Conservation (phyloP, 352 stramenopile species). For the Globisporangium recalcitrans region DNA sequence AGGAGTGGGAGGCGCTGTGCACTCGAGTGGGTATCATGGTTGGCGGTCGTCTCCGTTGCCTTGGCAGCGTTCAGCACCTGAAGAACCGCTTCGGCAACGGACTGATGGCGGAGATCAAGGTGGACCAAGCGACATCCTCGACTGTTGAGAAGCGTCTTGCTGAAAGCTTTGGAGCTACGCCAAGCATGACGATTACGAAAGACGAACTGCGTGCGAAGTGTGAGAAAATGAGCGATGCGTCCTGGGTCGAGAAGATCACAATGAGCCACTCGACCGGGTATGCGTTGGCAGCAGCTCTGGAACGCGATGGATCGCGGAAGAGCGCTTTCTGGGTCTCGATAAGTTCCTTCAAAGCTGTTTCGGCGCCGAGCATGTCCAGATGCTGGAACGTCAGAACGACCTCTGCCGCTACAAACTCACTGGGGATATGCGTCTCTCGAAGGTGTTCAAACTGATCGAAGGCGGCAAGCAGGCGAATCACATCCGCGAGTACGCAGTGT, state of each 20-base stretch:
- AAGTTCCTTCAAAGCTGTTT: conserved; percentile 42
- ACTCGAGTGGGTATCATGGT: conserved; percentile 94
- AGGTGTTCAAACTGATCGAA: conserved; percentile 15
- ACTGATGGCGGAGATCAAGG: conserved; percentile 86
- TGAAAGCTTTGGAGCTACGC: conserved; percentile 21
- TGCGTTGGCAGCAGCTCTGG: conserved; percentile 45
- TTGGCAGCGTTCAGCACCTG: conserved; percentile 91
- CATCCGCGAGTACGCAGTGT: conserved; percentile 76
- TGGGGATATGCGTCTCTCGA: conserved; percentile 26
- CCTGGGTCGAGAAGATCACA: conserved; percentile 42
- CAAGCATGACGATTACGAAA: conserved; percentile 25
- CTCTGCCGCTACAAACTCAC: conserved; percentile 74
- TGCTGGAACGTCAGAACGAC: conserved; percentile 73
- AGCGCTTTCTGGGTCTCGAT: conserved; percentile 40
- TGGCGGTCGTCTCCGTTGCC: conserved; percentile 55
- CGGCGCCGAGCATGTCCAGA: conserved; percentile 29
- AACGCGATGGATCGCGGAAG: conserved; percentile 50
- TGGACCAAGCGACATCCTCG: conserved; percentile 27
- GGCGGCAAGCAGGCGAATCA: not conserved
- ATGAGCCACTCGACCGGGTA: conserved; percentile 59
- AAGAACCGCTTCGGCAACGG: conserved; percentile 95
- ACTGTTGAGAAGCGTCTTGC: conserved; percentile 32
- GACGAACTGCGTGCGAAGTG: conserved; percentile 44
- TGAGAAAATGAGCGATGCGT: conserved; percentile 33
- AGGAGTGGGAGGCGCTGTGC: conserved; percentile 94